These are phyloP conservation scores for Clarkia xantiana DNA, from an alignment of 345 rosid species.

Conservation along the genomic window DNA sequence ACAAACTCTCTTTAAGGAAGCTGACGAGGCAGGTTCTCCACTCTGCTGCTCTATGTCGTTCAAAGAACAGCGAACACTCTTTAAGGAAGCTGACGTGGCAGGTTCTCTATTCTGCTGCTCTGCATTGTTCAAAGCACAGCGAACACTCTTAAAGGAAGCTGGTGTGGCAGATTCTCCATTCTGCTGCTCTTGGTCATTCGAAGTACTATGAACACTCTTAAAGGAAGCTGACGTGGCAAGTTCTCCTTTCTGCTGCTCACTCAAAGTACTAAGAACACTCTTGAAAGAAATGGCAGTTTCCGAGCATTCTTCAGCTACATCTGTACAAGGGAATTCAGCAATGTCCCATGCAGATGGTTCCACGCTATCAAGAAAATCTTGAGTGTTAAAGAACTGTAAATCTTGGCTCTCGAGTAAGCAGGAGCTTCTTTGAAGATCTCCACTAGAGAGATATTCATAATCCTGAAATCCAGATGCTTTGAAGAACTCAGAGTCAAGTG, in stretches of 20 bases:
- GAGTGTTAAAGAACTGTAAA: neutral
- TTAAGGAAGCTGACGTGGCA: neutral
- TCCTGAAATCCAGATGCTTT: constrained; percentile 24
- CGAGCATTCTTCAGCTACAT: constrained; percentile 21
- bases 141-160: neutral
- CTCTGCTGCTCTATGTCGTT: neutral
- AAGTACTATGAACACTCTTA: neutral
- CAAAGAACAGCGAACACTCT: neutral
- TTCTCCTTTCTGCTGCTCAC: neutral
- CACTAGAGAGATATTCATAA: constrained; percentile 11
- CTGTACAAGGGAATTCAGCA: constrained; percentile 9
- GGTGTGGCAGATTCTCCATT: neutral
- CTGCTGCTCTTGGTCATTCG: neutral
- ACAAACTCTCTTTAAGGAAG: constrained; percentile 1
- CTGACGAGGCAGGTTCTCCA: constrained; percentile 3
- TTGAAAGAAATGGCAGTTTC: constrained; percentile 19
- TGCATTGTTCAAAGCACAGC: neutral
- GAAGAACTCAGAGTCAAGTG: constrained; percentile 27
- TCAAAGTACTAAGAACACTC: neutral
- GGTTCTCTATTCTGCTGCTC: neutral
- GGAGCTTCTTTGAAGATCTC: constrained; percentile 9
- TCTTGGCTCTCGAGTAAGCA: too few relatives aligned
- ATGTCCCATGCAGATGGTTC: constrained; percentile 10
- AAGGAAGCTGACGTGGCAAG: neutral
- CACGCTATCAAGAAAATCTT: constrained; percentile 8